Evolutionary conservation across 768 basidiomycete genomes (phyloP).

Genomic region (Tricholoma furcatifolium): DNA sequence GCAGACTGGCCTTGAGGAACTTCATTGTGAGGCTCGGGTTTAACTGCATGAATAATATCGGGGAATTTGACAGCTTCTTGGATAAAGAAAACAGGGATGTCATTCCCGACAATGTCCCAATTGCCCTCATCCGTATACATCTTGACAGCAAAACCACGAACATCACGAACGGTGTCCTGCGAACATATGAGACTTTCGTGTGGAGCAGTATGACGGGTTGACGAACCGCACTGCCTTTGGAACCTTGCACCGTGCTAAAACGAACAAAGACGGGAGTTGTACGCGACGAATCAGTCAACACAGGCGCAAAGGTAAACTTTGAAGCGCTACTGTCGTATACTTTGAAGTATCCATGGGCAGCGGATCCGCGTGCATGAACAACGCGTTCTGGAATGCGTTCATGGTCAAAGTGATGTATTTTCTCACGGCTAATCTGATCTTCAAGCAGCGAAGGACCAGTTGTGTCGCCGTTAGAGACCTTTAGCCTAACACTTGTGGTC

Average conservation of each 20-base stretch:
- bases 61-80: slow-evolving; percentile 84
- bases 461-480: slow-evolving; percentile 39
- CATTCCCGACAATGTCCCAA: slow-evolving; percentile 85
- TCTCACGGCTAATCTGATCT: slow-evolving; percentile 72
- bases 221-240: slow-evolving; percentile 77
- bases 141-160: slow-evolving; percentile 82
- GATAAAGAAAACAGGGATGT: slow-evolving; percentile 82
- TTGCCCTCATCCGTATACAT: slow-evolving; percentile 35
- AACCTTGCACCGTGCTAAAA: slow-evolving; percentile 85
- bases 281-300: slow-evolving; percentile 70
- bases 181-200: not conserved
- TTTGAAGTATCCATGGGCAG: slow-evolving; percentile 83
- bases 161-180: slow-evolving; percentile 77
- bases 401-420: slow-evolving; percentile 80
- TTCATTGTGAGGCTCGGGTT: slow-evolving; percentile 85
- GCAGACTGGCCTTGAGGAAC: slow-evolving; percentile 66
- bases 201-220: not conserved
- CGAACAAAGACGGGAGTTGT: slow-evolving; percentile 79
- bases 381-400: slow-evolving; percentile 86
- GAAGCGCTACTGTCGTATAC: slow-evolving; percentile 65
- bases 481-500: slow-evolving; percentile 43
- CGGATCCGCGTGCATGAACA: slow-evolving; percentile 69
- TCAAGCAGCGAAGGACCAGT: slow-evolving; percentile 78
- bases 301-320: slow-evolving; percentile 68
- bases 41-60: slow-evolving; percentile 81